Evolutionary conservation across 768 basidiomycete species (phyloP).

Genomic region (Psilocybe sp.): DNA sequence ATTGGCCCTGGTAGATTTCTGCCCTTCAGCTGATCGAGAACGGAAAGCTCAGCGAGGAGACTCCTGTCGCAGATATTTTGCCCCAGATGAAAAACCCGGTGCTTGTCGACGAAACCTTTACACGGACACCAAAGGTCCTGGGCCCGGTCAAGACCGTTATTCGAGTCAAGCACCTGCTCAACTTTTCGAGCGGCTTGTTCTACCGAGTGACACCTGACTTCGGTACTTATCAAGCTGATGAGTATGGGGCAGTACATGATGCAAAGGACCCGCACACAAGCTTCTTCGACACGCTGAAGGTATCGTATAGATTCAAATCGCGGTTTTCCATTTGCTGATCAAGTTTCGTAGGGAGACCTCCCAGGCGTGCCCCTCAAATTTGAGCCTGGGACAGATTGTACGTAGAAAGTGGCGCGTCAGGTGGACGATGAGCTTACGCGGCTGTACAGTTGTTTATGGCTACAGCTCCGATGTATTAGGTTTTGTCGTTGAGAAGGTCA

Average conservation of each 20-base stretch:
- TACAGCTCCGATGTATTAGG: slow-evolving; percentile 25
- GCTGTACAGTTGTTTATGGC: slow-evolving; percentile 25
- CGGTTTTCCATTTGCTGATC: neutral
- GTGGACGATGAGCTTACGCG: neutral
- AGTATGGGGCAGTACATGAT: slow-evolving; percentile 15
- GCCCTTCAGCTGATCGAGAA: slow-evolving; percentile 30
- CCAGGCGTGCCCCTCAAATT: slow-evolving; percentile 23
- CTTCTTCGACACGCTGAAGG: slow-evolving; percentile 19
- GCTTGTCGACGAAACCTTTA: slow-evolving; percentile 14
- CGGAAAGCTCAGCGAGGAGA: slow-evolving; percentile 21
- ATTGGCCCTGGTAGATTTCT: slow-evolving; percentile 19
- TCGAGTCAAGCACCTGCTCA: slow-evolving; percentile 25
- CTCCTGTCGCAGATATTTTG: slow-evolving; percentile 21
- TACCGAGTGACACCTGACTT: slow-evolving; percentile 13
- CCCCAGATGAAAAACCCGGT: slow-evolving; percentile 24
- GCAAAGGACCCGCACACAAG: slow-evolving; percentile 14
- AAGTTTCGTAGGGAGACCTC: slow-evolving; percentile 14
- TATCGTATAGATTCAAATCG: slow-evolving; percentile 1
- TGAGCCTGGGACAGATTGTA: slow-evolving; percentile 29
- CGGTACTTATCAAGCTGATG: slow-evolving; percentile 4
- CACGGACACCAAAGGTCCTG: slow-evolving; percentile 7
- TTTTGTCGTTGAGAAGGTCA: slow-evolving; percentile 25
- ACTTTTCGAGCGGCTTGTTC: slow-evolving; percentile 28
- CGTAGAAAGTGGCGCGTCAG: neutral
- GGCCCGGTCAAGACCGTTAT: slow-evolving; percentile 19